Evolutionary conservation across 2,329 filamentous ascomycete genomes (phyloP), one percentile per base, ranked within the genome.

Genomic region (Alternaria incomplexa): DNA sequence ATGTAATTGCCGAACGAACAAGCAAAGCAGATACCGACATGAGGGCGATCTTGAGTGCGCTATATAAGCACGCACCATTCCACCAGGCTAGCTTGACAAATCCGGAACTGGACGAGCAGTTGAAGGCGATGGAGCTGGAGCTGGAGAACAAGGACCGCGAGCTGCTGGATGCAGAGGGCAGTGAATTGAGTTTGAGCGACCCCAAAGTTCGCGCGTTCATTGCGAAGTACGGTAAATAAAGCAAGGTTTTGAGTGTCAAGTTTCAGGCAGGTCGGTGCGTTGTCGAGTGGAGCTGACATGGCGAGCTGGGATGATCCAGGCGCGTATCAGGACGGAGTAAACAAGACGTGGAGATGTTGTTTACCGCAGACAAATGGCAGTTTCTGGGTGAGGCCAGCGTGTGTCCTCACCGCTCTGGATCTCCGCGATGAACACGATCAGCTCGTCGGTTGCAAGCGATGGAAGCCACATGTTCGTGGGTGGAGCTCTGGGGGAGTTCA

Each of bases 31-130:
- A 83, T 36, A 47, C 60, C 11, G 78, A 82, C 30, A 28, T 80
- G 48, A 72, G 77, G n/a, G 75, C 73, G 26, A 70, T 84, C 43
- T 56, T 80, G 20, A 66, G 71, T 17, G 78, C 77, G 5, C 64
- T 83, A 28, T 81, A 80, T 63, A 73, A 73, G n/a, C 76, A 82
- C 45, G 77, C 75, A 5, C 68, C 72, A 15, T 80, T 76, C 61
- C 65, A 71, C 46, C 60, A 68, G 23, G 69, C 79, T 30, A 64
- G 66, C 46, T 58, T 79, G 58, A 69, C 65, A 1, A 64, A 75
- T 47, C 44, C 67, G 12, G 67, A 66, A 32, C 45, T 78, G 43
- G 75, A 81, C 28, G 68, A 65, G 6, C 69, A 73, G 23, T 20
- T 83, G 58, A 77, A 77, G 25, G 63, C 63, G 13, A 69, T 83